A percentile compares a stretch with the other conserved stretches of the same genome.
Conservation (phyloP, 176 grass and related monocot genomes). For the Cocos nucifera region DNA sequence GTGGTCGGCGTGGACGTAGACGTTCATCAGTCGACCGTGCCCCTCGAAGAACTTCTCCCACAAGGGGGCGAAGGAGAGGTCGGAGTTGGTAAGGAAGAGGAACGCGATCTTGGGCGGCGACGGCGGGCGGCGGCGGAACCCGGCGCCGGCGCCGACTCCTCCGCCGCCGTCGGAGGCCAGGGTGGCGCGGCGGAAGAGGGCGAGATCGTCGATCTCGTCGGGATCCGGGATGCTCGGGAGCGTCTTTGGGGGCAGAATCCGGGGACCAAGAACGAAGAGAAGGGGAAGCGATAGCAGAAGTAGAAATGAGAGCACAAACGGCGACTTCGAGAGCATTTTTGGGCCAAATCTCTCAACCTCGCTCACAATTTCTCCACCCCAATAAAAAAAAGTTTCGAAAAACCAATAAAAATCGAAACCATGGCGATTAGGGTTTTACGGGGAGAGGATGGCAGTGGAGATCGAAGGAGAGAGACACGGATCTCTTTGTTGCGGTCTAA, state of each 20-base stretch:
- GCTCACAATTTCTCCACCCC: no score
- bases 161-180: conserved; percentile 34
- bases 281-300: conserved; percentile 60
- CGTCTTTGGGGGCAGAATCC: conserved; percentile 55
- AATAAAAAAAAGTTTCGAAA: no score
- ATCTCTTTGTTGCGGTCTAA: no score
- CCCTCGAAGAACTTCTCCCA: conserved; percentile 82
- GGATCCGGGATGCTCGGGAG: conserved; percentile 78
- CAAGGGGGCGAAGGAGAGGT: conserved; percentile 73
- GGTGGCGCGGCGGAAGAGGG: conserved; percentile 90
- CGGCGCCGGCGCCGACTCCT: conserved; percentile 4
- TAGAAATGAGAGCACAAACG: conserved; percentile 58
- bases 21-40: conserved; percentile 50
- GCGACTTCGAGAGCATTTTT: conserved; percentile 17
- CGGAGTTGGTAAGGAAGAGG: conserved; percentile 76
- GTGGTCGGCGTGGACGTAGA: conserved; percentile 87
- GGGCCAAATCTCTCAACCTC: no score
- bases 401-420: no score
- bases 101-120: conserved; percentile 69
- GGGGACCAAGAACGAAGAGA: conserved; percentile 59
- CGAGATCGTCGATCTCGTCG: conserved; percentile 88
- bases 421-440: no score
- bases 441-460: no score
- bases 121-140: conserved; percentile 14
- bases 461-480: no score